A percentile compares a stretch with the other conserved stretches of the same genome.
Conservation (phyloP, 441 rosid species). For the Metrosideros polymorpha region DNA sequence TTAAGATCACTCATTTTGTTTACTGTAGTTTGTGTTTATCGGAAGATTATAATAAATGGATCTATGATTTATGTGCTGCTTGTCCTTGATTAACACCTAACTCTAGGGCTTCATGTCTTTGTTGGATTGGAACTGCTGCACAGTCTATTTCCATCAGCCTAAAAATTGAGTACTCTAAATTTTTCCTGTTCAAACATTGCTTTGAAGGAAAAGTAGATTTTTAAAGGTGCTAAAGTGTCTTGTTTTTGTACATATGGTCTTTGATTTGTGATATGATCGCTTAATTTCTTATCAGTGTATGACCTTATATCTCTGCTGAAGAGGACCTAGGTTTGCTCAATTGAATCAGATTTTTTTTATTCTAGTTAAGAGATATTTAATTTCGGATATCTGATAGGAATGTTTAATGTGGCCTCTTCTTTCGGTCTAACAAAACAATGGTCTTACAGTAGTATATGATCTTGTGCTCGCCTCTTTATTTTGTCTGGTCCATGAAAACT, state of each 20-base stretch:
- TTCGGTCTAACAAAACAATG: background rate
- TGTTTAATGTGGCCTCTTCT: background rate
- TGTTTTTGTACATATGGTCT: background rate
- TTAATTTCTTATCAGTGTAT: background rate
- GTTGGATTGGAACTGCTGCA: background rate
- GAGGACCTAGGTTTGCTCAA: background rate
- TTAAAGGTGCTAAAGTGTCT: background rate
- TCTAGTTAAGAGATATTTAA: background rate
- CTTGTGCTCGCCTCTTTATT: background rate
- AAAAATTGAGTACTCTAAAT: background rate
- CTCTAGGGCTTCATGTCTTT: background rate
- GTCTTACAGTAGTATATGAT: background rate
- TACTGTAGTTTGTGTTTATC: background rate
- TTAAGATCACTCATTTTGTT: background rate
- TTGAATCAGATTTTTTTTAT: background rate
- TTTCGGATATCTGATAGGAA: background rate
- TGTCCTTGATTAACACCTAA: background rate
- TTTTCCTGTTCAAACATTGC: background rate
- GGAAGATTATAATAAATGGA: background rate
- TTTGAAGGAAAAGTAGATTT: background rate
- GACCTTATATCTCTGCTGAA: background rate
- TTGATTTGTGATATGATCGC: background rate
- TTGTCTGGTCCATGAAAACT: background rate
- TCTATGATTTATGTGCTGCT: background rate
- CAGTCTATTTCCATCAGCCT: background rate